Evolutionary conservation across 2,329 filamentous ascomycete species (phyloP).

Genomic region (Thelonectria discophora): DNA sequence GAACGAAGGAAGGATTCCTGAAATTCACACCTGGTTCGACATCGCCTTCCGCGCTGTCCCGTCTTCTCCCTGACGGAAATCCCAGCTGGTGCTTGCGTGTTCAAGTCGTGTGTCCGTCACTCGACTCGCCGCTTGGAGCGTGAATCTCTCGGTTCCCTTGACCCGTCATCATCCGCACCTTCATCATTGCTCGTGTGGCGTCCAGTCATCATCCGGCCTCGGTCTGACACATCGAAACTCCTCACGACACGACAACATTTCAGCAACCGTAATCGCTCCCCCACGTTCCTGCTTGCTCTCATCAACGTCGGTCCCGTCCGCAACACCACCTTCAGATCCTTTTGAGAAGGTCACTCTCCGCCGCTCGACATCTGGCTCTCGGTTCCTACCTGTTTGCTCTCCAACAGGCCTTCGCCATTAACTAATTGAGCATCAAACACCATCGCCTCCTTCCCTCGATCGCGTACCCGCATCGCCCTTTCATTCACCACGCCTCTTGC

Average conservation of each 20-base stretch:
- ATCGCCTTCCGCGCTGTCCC: slow-evolving; percentile 33
- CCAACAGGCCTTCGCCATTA: slow-evolving; percentile 17
- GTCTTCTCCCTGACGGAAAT: slow-evolving; percentile 35
- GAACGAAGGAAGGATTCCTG: slow-evolving; percentile 25
- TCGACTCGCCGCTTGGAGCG: slow-evolving; percentile 36
- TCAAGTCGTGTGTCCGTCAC: slow-evolving; percentile 36
- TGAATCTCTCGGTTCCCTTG: slow-evolving; percentile 30
- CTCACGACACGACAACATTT: slow-evolving; percentile 14
- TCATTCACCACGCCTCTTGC: slow-evolving; percentile 37
- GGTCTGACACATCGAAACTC: slow-evolving; percentile 17
- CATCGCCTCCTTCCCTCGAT: slow-evolving; percentile 32
- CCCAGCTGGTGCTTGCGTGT: slow-evolving; percentile 40
- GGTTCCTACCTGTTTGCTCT: slow-evolving; percentile 20
- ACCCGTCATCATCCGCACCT: slow-evolving; percentile 25
- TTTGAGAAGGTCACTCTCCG: slow-evolving; percentile 18
- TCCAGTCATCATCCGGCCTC: slow-evolving; percentile 30
- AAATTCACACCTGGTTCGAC: slow-evolving; percentile 36
- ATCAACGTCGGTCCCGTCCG: slow-evolving; percentile 4
- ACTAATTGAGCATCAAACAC: slow-evolving; percentile 2
- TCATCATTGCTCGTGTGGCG: slow-evolving; percentile 12
- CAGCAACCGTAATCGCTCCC: slow-evolving; percentile 17
- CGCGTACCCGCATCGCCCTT: slow-evolving; percentile 32
- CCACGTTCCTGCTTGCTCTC: slow-evolving; percentile 27
- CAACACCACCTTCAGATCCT: neutral
- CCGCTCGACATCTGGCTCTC: slow-evolving; percentile 13